These are phyloP conservation scores for Vachellia collinsii DNA, from an alignment of 306 rosid species.

Conservation along the genomic window DNA sequence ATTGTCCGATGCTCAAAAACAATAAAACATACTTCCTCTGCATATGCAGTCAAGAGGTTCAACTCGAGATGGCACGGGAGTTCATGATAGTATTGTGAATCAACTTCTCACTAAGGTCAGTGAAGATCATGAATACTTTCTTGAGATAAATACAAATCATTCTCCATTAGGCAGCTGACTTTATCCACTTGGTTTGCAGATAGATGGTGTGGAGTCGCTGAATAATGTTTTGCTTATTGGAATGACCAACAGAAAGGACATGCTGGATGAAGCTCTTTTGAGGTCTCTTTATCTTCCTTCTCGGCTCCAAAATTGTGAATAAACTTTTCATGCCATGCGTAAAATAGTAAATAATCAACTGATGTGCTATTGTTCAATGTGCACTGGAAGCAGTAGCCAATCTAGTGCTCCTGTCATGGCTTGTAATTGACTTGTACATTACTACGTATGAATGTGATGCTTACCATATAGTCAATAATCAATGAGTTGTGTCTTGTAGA, in stretches of 20 bases:
- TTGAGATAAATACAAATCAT: slow-evolving; percentile 17
- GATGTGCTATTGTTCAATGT: slow-evolving; percentile 24
- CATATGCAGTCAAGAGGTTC: slow-evolving; percentile 91
- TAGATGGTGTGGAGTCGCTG: slow-evolving; percentile 97
- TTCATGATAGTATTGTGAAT: slow-evolving; percentile 97
- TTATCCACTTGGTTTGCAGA: slow-evolving; percentile 58
- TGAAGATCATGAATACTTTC: slow-evolving; percentile 30
- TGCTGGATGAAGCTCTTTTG: slow-evolving; percentile 97
- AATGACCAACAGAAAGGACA: slow-evolving; percentile 98
- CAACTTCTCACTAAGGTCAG: slow-evolving; percentile 98
- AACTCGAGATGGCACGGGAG: slow-evolving; percentile 97
- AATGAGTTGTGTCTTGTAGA: slow-evolving; percentile 50
- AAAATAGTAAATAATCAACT: slow-evolving; percentile 34
- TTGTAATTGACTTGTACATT: slow-evolving; percentile 30
- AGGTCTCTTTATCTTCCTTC: slow-evolving; percentile 54
- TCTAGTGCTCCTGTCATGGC: slow-evolving; percentile 22
- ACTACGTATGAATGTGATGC: slow-evolving; percentile 32
- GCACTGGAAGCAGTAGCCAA: slow-evolving; percentile 24
- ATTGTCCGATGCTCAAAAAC: slow-evolving; percentile 15
- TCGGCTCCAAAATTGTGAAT: slow-evolving; percentile 26
- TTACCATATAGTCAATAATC: slow-evolving; percentile 27
- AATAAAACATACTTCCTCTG: slow-evolving; percentile 33
- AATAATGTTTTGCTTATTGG: slow-evolving; percentile 99
- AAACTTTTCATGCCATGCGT: slow-evolving; percentile 25
- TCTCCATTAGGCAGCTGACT: slow-evolving; percentile 30